These are phyloP conservation scores for Phialocephala sp. DNA, from an alignment of 2,329 filamentous ascomycete species.

Conservation along the genomic window DNA sequence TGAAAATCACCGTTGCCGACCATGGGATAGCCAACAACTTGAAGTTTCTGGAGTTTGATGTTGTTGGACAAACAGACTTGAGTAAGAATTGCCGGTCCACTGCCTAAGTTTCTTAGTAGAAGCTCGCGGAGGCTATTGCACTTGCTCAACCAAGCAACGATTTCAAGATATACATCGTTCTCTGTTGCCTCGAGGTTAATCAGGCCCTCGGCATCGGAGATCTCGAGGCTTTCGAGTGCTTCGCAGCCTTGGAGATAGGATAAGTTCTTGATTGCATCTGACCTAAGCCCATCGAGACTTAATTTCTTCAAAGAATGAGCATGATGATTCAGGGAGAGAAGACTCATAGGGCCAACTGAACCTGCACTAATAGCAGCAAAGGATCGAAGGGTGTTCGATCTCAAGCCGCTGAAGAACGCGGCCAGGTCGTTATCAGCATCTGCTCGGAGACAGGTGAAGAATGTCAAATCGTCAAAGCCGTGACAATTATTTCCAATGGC, in stretches of 20 bases:
- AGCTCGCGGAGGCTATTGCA: slow-evolving; percentile 58
- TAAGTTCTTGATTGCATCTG: slow-evolving; percentile 55
- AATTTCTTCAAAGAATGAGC: slow-evolving; percentile 59
- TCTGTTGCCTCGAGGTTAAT: slow-evolving; percentile 56
- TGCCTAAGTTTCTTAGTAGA: slow-evolving; percentile 55
- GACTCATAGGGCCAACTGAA: slow-evolving; percentile 58
- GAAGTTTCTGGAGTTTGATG: slow-evolving; percentile 53
- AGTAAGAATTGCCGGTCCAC: slow-evolving; percentile 57
- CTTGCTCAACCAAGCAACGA: slow-evolving; percentile 59
- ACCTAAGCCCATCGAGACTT: slow-evolving; percentile 54
- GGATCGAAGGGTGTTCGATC: slow-evolving; percentile 59
- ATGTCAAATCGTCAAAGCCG: slow-evolving; percentile 63
- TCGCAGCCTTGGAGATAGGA: slow-evolving; percentile 55
- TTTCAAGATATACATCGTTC: slow-evolving; percentile 56
- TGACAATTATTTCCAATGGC: slow-evolving; percentile 64
- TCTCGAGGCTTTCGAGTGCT: slow-evolving; percentile 52
- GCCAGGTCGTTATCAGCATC: slow-evolving; percentile 59
- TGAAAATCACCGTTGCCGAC: slow-evolving; percentile 59
- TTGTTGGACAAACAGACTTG: slow-evolving; percentile 53
- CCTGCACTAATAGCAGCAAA: slow-evolving; percentile 64
- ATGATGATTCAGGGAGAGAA: slow-evolving; percentile 59
- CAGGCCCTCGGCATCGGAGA: slow-evolving; percentile 50
- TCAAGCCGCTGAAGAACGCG: slow-evolving; percentile 61
- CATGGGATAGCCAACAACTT: slow-evolving; percentile 54
- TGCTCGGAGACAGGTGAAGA: slow-evolving; percentile 50